Evolutionary conservation across 768 basidiomycete species (phyloP).

Genomic region (Fistulinella prunicolor): DNA sequence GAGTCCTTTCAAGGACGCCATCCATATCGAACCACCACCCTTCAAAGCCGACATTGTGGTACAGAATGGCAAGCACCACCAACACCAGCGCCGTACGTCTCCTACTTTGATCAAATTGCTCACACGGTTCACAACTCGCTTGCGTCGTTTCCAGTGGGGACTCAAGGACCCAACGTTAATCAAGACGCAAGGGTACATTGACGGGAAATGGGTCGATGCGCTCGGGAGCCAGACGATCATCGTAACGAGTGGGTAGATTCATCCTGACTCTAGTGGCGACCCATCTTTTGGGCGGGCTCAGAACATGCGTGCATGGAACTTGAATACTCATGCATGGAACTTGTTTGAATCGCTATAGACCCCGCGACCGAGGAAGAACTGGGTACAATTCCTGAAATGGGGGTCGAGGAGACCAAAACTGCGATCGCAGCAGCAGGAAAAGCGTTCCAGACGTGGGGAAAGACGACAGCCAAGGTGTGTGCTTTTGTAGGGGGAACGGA

Average conservation of each 20-base stretch:
- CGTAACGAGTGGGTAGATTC: slow-evolving; percentile 78
- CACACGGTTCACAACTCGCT: background rate
- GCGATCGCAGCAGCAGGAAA: slow-evolving; percentile 80
- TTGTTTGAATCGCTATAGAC: slow-evolving; percentile 46
- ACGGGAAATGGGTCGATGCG: slow-evolving; percentile 86
- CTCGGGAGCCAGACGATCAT: slow-evolving; percentile 65
- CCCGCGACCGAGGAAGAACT: slow-evolving; percentile 83
- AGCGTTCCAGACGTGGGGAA: slow-evolving; percentile 84
- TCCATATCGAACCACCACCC: slow-evolving; percentile 4
- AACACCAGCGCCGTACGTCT: slow-evolving; percentile 34
- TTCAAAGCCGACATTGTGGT: slow-evolving; percentile 15
- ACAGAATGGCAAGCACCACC: slow-evolving; percentile 57
- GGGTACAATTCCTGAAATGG: slow-evolving; percentile 89
- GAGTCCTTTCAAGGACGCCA: slow-evolving; percentile 14
- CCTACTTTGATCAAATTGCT: background rate
- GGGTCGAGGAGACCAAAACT: slow-evolving; percentile 72
- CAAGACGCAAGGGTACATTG: slow-evolving; percentile 73
- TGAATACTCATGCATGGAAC: slow-evolving; percentile 1
- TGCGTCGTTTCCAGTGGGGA: slow-evolving; percentile 48
- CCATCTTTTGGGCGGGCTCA: background rate
- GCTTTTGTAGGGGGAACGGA: background rate
- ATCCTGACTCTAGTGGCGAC: background rate
- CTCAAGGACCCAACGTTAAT: slow-evolving; percentile 77
- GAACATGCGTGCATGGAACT: background rate
- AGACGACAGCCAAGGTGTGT: slow-evolving; percentile 79